Conservation (phyloP, 106 monocot genomes). For the Acorus gramineus region DNA sequence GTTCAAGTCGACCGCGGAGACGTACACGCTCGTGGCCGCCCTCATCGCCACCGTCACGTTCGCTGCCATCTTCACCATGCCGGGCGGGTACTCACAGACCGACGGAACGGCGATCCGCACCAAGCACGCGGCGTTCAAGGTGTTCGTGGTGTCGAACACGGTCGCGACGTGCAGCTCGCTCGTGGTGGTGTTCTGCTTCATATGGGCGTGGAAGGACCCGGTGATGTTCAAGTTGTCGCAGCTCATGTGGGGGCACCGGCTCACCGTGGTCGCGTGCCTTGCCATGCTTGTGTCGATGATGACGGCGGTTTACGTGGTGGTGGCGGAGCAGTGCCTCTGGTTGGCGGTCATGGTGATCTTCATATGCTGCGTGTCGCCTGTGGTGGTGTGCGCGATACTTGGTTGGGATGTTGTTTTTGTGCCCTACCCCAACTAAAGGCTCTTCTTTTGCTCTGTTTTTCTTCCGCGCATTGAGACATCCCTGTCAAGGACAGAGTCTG, state of each 20-base stretch:
- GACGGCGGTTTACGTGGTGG: slow-evolving; percentile 19
- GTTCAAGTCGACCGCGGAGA: slow-evolving; percentile 8
- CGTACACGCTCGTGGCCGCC: slow-evolving; percentile 23
- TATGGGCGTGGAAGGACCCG: slow-evolving; percentile 28
- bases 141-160: slow-evolving; percentile 24
- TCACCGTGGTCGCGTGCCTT: slow-evolving; percentile 19
- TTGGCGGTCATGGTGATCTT: slow-evolving; percentile 8
- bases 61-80: slow-evolving; percentile 35
- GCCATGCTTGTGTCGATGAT: slow-evolving; percentile 27
- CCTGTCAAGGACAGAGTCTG: no score
- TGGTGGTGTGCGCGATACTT: slow-evolving; percentile 8
- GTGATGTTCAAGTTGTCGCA: slow-evolving; percentile 16
- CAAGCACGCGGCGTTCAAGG: slow-evolving; percentile 14
- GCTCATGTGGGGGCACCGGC: slow-evolving; percentile 22
- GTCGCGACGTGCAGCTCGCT: slow-evolving; percentile 40
- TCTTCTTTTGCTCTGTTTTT: no score
- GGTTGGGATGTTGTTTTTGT: slow-evolving; percentile 13
- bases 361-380: slow-evolving; percentile 8
- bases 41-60: slow-evolving; percentile 37
- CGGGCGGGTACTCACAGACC: slow-evolving; percentile 20
- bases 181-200: slow-evolving; percentile 27
- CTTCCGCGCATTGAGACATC: no score
- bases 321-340: slow-evolving; percentile 6
- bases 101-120: slow-evolving; percentile 9
- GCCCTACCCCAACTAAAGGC: no score